Conservation (phyloP, 139 green algal genomes). For the Nannochloris sp. region DNA sequence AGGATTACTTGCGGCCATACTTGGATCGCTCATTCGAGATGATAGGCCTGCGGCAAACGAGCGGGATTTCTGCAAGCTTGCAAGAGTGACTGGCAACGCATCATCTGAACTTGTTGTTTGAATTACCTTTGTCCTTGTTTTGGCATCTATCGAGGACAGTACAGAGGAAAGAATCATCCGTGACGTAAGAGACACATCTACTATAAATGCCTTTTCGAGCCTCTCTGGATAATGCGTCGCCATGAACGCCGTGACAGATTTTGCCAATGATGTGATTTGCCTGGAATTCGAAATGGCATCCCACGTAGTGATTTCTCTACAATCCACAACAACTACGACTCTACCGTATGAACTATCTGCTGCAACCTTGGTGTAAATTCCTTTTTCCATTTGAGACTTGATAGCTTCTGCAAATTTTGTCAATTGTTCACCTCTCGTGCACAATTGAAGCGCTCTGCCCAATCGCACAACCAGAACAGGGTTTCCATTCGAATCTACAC, state of each 20-base stretch:
- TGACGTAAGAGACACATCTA: conserved; percentile 31
- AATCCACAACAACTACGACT: conserved; percentile 31
- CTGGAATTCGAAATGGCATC: conserved; percentile 14
- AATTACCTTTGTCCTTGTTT: conserved; percentile 25
- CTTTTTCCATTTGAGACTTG: conserved; percentile 19
- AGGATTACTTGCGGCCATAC: neutral
- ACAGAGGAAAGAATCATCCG: conserved; percentile 24
- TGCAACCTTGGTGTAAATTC: neutral
- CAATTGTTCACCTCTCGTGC: conserved; percentile 7
- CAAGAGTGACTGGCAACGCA: conserved; percentile 18
- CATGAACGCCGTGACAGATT: conserved; percentile 20
- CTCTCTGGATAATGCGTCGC: conserved; percentile 30
- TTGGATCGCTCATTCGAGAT: neutral
- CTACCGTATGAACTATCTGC: neutral
- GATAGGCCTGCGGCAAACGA: neutral
- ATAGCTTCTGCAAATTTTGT: conserved; percentile 16
- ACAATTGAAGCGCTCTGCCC: conserved; percentile 30
- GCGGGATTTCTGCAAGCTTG: conserved; percentile 14
- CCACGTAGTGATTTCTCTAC: conserved; percentile 12
- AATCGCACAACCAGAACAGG: conserved; percentile 35
- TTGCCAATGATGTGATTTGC: conserved; percentile 27
- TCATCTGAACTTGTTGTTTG: conserved; percentile 11
- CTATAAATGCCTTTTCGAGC: conserved; percentile 31
- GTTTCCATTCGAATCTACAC: conserved; percentile 13
- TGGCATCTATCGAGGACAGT: conserved; percentile 14